Evolutionary conservation across 495 filamentous ascomycete species (phyloP).

Genomic region (Talaromyces wortmannii): DNA sequence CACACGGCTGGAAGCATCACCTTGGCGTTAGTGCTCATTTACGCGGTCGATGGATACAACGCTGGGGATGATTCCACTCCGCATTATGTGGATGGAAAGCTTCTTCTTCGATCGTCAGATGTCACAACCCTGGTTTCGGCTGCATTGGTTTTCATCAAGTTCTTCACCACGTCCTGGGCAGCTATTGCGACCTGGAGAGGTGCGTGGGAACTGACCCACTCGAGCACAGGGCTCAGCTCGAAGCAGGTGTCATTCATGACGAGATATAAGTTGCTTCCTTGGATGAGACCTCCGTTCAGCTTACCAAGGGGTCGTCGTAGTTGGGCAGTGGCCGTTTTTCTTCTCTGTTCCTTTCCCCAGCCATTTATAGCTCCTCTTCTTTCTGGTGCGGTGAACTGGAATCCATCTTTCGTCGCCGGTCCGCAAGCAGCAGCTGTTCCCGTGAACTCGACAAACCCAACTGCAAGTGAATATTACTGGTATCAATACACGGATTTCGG

Average conservation of each 20-base stretch:
- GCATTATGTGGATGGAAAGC: slow-evolving; percentile 3
- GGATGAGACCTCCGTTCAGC: neutral
- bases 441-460: slow-evolving; percentile 1
- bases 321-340: slow-evolving; percentile 1
- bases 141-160: slow-evolving; percentile 9
- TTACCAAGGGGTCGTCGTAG: neutral
- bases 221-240: neutral
- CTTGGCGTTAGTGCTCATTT: slow-evolving; percentile 4
- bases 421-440: neutral
- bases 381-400: slow-evolving; percentile 11
- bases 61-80: slow-evolving; percentile 7
- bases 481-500: neutral
- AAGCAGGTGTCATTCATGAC: slow-evolving; percentile 4
- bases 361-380: slow-evolving; percentile 10
- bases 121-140: slow-evolving; percentile 10
- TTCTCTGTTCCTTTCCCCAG: slow-evolving; percentile 6
- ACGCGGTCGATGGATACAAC: slow-evolving; percentile 9
- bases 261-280: slow-evolving; percentile 1
- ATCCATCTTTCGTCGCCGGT: neutral
- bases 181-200: slow-evolving; percentile 3
- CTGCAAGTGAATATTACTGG: neutral
- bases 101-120: slow-evolving; percentile 6
- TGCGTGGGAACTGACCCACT: slow-evolving; percentile 2
- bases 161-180: slow-evolving; percentile 7
- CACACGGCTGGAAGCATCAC: slow-evolving; percentile 4